Percentiles rank a stretch among this genome's conserved stretches.
Evolutionary conservation across 2,329 filamentous ascomycete species (phyloP).

Genomic region (Westerdykella sp.): DNA sequence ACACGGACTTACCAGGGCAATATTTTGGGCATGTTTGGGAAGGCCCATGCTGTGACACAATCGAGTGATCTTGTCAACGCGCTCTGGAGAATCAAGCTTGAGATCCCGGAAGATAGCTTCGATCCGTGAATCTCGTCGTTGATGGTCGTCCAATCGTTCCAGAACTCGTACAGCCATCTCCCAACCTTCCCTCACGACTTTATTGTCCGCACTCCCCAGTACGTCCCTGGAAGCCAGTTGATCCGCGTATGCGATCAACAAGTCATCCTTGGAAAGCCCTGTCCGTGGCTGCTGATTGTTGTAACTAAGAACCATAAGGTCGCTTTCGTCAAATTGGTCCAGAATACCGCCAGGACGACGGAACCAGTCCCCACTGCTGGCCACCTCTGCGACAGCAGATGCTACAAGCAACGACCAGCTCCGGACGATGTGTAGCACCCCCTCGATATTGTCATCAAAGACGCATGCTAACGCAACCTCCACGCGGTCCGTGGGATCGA

Average conservation of each 20-base stretch:
- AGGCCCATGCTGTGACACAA: conserved; percentile 74
- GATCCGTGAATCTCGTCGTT: conserved; percentile 67
- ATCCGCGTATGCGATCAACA: conserved; percentile 70
- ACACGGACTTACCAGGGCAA: conserved; percentile 63
- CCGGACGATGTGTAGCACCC: conserved; percentile 66
- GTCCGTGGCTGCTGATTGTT: conserved; percentile 15
- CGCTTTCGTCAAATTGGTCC: conserved; percentile 70
- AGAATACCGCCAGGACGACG: conserved; percentile 49
- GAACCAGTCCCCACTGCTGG: conserved; percentile 78
- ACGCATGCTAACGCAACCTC: conserved; percentile 78
- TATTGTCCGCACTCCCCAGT: conserved; percentile 23
- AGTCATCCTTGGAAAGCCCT: conserved; percentile 66
- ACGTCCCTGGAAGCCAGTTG: conserved; percentile 50
- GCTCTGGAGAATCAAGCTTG: conserved; percentile 61
- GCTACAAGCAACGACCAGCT: conserved; percentile 76
- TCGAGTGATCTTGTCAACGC: conserved; percentile 75
- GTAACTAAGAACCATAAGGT: conserved; percentile 75
- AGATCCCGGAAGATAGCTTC: conserved; percentile 66
- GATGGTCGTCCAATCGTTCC: conserved; percentile 69
- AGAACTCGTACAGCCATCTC: conserved; percentile 80
- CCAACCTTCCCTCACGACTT: conserved; percentile 62
- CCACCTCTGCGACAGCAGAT: conserved; percentile 74
- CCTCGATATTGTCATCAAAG: conserved; percentile 76
- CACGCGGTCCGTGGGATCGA: conserved; percentile 68
- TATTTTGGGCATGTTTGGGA: conserved; percentile 68